A percentile compares a stretch with the other conserved stretches of the same genome.
These are phyloP conservation scores for Striga asiatica DNA, from an alignment of 257 asterid species.

Conservation along the genomic window DNA sequence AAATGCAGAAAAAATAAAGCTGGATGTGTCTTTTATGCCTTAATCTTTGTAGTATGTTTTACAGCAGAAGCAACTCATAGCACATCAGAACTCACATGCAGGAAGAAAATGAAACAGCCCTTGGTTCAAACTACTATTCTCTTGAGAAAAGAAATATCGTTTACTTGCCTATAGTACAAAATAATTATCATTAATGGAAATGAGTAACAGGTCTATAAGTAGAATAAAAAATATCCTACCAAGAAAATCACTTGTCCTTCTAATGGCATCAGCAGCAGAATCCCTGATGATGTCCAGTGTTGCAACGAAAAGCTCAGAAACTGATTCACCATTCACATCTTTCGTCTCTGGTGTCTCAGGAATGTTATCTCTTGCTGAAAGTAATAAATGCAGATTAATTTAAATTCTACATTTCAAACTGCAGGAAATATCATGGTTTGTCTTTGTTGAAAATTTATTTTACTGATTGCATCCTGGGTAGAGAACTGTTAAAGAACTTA, in stretches of 20 bases:
- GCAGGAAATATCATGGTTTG: background rate
- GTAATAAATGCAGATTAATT: constrained; percentile 18
- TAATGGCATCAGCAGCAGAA: constrained; percentile 62
- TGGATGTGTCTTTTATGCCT: no score
- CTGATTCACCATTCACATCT: constrained; percentile 48
- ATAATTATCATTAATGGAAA: constrained; percentile 1
- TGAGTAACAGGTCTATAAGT: constrained; percentile 6
- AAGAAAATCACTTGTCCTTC: constrained; percentile 52
- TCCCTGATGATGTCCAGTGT: constrained; percentile 82
- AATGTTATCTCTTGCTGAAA: constrained; percentile 41
- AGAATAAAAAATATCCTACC: constrained; percentile 34
- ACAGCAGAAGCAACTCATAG: background rate
- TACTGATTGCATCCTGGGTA: constrained; percentile 5
- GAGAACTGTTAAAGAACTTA: constrained; percentile 41
- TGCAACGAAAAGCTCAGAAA: constrained; percentile 87
- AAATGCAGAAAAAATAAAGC: background rate
- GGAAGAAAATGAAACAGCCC: background rate
- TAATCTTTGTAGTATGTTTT: background rate
- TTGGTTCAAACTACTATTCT: background rate
- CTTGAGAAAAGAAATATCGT: background rate
- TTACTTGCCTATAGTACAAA: no score
- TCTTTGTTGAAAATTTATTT: background rate
- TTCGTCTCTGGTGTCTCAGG: constrained; percentile 32
- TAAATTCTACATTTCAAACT: constrained; percentile 1
- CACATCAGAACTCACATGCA: background rate